Conservation (phyloP, 805 yeast species). For the Cyberlindnera xishuangbannaensis region DNA sequence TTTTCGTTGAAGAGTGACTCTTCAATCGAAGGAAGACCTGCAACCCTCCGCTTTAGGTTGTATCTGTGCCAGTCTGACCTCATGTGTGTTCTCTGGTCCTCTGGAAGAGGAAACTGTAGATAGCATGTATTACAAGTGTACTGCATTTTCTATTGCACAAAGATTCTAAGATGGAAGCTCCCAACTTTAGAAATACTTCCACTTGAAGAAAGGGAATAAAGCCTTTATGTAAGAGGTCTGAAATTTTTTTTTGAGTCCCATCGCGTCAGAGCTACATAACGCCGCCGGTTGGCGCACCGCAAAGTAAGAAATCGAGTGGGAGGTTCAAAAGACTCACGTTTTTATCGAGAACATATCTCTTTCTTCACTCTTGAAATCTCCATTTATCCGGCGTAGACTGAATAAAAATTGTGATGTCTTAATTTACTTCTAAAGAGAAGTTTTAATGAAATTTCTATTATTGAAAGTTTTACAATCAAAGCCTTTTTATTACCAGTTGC, state of each 20-base stretch:
- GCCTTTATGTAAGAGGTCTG: not conserved
- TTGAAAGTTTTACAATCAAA: no score
- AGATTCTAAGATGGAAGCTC: not conserved
- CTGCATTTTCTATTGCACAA: conserved; percentile 3
- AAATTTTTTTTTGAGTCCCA: conserved; percentile 1
- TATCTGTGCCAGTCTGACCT: conserved; percentile 98
- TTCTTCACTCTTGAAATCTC: no score
- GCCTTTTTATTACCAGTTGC: no score
- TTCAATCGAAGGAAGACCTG: conserved; percentile 70
- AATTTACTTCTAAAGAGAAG: no score
- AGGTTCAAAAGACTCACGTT: no score
- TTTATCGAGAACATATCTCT: no score
- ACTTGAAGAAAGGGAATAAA: not conserved
- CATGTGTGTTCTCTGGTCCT: conserved; percentile 86
- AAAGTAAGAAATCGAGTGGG: no score
- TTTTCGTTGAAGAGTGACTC: conserved; percentile 67
- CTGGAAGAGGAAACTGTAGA: conserved; percentile 68
- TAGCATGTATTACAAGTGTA: conserved; percentile 88
- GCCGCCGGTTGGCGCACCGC: not conserved
- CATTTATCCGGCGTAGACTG: no score
- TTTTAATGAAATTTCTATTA: no score
- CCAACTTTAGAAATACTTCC: not conserved
- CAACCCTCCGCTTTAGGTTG: conserved; percentile 91
- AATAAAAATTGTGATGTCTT: no score
- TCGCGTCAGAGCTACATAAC: not conserved